phyloP scores from a whole-genome alignment of 1,139 yeast genomes.

The Tardiomyces blankii region DNA sequence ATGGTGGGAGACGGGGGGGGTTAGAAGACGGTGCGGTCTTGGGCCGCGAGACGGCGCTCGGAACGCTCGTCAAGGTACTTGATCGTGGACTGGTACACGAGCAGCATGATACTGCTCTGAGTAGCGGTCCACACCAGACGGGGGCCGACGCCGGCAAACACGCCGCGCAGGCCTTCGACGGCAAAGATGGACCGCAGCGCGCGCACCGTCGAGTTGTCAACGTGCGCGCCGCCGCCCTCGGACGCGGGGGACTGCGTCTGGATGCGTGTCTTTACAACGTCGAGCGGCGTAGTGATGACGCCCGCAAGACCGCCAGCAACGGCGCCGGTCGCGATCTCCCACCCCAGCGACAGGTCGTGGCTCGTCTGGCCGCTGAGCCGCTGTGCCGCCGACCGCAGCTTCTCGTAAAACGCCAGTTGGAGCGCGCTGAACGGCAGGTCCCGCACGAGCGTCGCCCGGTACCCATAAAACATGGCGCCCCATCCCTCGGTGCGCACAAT shows the following conservation, averaged over 20 bases:
- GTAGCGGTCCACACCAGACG: conserved; percentile 93
- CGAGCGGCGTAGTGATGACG: conserved; percentile 69
- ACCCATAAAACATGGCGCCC: conserved; percentile 73
- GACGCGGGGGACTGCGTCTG: conserved; percentile 49
- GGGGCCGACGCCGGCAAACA: conserved; percentile 94
- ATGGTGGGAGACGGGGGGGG: no score
- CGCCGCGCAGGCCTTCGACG: conserved; percentile 66
- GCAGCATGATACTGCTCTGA: conserved; percentile 89
- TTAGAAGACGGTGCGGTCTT: no score
- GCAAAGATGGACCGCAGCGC: conserved; percentile 60
- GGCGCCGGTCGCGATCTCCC: conserved; percentile 81
- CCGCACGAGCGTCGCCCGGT: conserved; percentile 82
- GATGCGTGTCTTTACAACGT: conserved; percentile 86
- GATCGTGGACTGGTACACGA: conserved; percentile 52
- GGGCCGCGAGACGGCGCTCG: no score
- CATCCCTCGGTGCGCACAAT: conserved; percentile 62
- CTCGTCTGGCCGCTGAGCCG: conserved; percentile 17
- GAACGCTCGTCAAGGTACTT: background rate
- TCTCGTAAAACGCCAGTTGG: conserved; percentile 91
- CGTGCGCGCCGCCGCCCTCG: conserved; percentile 8
- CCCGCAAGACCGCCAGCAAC: conserved; percentile 97
- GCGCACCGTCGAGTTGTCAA: conserved; percentile 40
- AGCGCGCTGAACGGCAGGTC: conserved; percentile 93
- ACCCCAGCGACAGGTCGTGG: conserved; percentile 37
- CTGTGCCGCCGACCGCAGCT: conserved; percentile 37